Base-by-base conservation (phyloP, 2,329 filamentous ascomycete genomes). In the Coniochaeta sp. region DNA sequence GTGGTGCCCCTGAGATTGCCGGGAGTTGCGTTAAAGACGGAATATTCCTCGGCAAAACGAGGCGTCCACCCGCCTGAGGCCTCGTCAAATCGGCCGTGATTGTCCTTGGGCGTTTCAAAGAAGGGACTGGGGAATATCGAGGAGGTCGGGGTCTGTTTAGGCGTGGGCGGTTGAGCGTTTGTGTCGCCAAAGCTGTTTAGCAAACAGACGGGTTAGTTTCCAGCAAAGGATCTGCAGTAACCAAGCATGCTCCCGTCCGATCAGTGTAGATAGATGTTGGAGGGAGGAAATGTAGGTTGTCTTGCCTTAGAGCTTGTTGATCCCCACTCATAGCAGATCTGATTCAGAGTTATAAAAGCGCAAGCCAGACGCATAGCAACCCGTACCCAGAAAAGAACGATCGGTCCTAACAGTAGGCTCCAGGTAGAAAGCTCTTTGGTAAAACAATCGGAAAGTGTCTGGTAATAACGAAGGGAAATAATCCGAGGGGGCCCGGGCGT, bases 21-120 rank as follows among this genome's bases (percentile, higher is more conserved):
- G 17, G 84, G 84, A 9, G 84, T 86, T n/a, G 79, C 75, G 73
- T 85, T 84, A 76, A 87, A 87, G 67, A 87, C 83, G 63, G 84
- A 85, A 67, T 85, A 87, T 64, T 87, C 84, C 69, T 87, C 83
- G 64, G 84, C 83, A 74, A 86, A 87, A 61, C 78, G 79, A 70
- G 84, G 84, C 52, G 84, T 87, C 79, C 81, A 84, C 65, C 78
- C 77, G 65, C 76, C 75, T 58, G 78, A 70, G n/a, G 17, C 6
- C 31, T 34, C 28, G 63, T 82, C 78, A 71, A 81, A 73, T 65
- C 80, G 78, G 60, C 73, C 74, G 64, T 76, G 76, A 65, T 72
- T 76, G 60, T 74, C 72, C 70, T 77, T 81, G 52, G 83, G 83
- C 12, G 83, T 87, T 66, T 84, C 78, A 71, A 85, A 83, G 62